Evolutionary conservation across 192 early-diverging fungal genomes (phyloP).

Genomic region (Obelidium mucronatum): DNA sequence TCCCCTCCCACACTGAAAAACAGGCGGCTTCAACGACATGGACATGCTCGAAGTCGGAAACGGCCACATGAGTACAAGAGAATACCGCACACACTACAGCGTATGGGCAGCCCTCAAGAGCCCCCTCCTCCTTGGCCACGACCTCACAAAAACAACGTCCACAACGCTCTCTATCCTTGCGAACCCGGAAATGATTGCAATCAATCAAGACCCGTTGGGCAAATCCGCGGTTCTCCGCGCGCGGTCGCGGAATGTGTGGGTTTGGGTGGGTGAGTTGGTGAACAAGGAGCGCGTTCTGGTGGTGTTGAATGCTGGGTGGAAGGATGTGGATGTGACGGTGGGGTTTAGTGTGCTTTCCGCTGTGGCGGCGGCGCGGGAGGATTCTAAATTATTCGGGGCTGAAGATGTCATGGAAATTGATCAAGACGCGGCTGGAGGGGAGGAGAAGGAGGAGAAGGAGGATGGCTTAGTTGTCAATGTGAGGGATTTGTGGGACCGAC

Average conservation of each 20-base stretch:
- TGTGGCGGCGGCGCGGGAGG: too few species aligned
- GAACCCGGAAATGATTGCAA: constrained; percentile 60
- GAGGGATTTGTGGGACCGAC: not conserved
- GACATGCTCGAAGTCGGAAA: constrained; percentile 68
- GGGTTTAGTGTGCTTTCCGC: constrained; percentile 5
- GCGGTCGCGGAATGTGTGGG: constrained; percentile 10
- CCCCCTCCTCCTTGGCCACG: constrained; percentile 66
- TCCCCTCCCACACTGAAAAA: too few species aligned
- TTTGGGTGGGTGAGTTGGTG: constrained; percentile 42
- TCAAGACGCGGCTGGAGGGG: not conserved
- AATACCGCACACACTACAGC: constrained; percentile 61
- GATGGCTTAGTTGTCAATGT: not conserved
- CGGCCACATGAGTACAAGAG: constrained; percentile 49
- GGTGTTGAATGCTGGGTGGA: constrained; percentile 37
- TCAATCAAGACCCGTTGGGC: constrained; percentile 69
- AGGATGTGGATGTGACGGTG: constrained; percentile 27
- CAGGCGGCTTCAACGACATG: constrained; percentile 62
- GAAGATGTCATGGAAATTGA: not conserved
- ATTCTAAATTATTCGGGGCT: too few species aligned
- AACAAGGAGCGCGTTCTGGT: constrained; percentile 38
- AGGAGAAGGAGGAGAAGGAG: not conserved
- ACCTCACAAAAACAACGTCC: constrained; percentile 46
- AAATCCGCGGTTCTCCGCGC: constrained; percentile 32
- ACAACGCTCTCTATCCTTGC: constrained; percentile 41
- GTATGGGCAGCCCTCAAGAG: constrained; percentile 66